Base-by-base conservation (phyloP, 305 asterid species). In the Fraxinus dipetala region DNA sequence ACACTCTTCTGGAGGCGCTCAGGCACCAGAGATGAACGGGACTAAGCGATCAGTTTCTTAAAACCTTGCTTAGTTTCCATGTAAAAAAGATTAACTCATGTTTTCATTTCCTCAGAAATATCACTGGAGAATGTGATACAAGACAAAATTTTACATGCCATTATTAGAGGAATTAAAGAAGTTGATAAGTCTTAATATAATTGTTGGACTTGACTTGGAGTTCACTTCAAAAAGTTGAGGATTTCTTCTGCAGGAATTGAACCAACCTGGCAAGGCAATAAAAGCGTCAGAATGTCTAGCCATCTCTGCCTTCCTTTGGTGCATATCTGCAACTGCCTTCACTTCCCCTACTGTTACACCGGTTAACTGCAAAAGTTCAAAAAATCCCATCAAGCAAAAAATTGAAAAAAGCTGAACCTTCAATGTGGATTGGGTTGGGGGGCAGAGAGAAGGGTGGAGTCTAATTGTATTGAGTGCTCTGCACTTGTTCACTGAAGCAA, bases 341-440 rank as follows among this genome's bases (percentile, higher is more conserved):
- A 95, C 98, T 94, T 95, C 97, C 78, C 99, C 99, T 86, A 95
- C 97, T 85, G 98, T 94, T 87, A 84, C 93, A 78, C 99, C 99
- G 89, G 98, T 95, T 89, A 95, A 91, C 99, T 95, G 97, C 90
- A 82, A 80, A 83, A 85, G 24, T 35, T 79, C 76, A 67, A 85
- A 86, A 87, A 78, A 82, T 67, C 82, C 80, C 74, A 76, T 84
- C 73, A 75, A 81, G 18, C 38, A 76, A 76, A 34, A 54, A 30
- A 61, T 75, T 76, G 48, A 61, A 75, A 34, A 59, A 79, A 63
- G 28, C 83, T 74, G 65, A 48, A 59, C 81, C 83, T 65, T 65
- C 72, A 9, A 61, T 61, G 31, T 20, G 72, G 72, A 20, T 61
- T 61, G 32, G 32, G 32, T 61, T 22, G 72, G 31, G 72, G 72